Base-by-base conservation (phyloP, 768 basidiomycete genomes). In the Suillus subalutaceus region DNA sequence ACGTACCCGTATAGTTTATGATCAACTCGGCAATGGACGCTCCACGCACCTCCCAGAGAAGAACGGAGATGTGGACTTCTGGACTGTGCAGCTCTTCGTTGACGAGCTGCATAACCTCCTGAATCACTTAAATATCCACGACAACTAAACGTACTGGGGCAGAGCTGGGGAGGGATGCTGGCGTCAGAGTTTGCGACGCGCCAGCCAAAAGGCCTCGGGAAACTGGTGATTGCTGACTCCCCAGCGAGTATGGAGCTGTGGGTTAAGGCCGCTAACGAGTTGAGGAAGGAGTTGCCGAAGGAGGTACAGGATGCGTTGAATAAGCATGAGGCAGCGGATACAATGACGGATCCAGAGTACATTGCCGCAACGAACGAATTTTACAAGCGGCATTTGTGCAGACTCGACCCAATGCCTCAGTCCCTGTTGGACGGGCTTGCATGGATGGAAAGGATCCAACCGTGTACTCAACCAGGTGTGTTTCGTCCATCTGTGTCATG, bases 1-100 rank as follows among this genome's bases (percentile, higher is more conserved):
- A 68, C 38, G 84, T 83, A 56, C 85, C 86, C 13, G 78, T 88
- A 69, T 89, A 48, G 69, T 86, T 56, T 88, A 88, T 73, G 85
- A 86, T 71, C 87, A 88, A 70, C 65, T 88, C 55, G 87, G 86
- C 9, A 80, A 74, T 64, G 86, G 85, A n/a, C 73, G 74, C 32
- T 88, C 86, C 15, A 86, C 85, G 10, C 85, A 86, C 68, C 77
- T 87, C 23, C 82, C 72, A 10, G 83, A 86, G 66, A 86, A 84
- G 68, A 77, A 71, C 7, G 78, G 76, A 16, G 78, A 81, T 40
- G 67, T 71, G 2, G 46, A 50, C 15, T 88, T 88, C 75, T 87
- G 85, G 73, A 71, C 79, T 81, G 63, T 82, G 74, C 53, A 87
- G 80, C 74, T 88, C 84, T 66, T 83, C 78, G 68, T 85, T 73